Percentiles rank a stretch among this genome's conserved stretches.
Conservation (phyloP, 257 asterid genomes). For the Nicotiana tabacum region DNA sequence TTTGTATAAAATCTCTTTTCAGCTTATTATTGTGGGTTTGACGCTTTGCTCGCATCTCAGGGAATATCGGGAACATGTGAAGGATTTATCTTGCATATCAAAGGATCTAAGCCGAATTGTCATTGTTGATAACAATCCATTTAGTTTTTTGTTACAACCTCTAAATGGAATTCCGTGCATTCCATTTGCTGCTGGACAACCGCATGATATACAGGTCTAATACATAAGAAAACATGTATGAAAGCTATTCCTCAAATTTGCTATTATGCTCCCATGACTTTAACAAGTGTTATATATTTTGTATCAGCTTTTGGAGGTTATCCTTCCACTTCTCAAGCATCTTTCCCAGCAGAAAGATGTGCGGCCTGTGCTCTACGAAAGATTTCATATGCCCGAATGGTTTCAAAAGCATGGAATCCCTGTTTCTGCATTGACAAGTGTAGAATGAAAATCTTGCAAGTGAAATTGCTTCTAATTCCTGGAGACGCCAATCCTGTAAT, state of each 20-base stretch:
- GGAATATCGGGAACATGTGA: conserved; percentile 86
- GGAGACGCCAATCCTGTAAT: conserved; percentile 6
- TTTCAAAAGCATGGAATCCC: conserved; percentile 87
- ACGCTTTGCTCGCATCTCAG: conserved; percentile 31
- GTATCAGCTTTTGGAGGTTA: conserved; percentile 76
- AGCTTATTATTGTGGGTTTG: neutral
- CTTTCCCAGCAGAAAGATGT: conserved; percentile 85
- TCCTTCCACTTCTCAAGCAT: conserved; percentile 87
- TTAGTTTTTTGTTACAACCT: conserved; percentile 94
- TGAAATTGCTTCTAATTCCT: conserved; percentile 1
- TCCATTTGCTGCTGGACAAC: conserved; percentile 57
- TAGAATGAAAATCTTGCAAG: conserved; percentile 13
- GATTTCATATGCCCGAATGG: conserved; percentile 95
- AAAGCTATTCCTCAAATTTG: neutral
- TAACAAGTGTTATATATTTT: conserved; percentile 8
- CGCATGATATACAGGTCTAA: conserved; percentile 72
- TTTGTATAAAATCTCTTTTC: neutral
- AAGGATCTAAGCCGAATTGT: conserved; percentile 66
- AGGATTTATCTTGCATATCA: conserved; percentile 72
- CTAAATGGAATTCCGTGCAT: conserved; percentile 89
- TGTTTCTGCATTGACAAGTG: conserved; percentile 41
- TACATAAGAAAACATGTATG: neutral
- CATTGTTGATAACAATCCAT: conserved; percentile 92
- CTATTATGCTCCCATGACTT: neutral
- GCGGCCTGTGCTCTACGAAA: conserved; percentile 59